Base-by-base conservation (phyloP, 2,329 filamentous ascomycete species). In the Aspergillus flavus region DNA sequence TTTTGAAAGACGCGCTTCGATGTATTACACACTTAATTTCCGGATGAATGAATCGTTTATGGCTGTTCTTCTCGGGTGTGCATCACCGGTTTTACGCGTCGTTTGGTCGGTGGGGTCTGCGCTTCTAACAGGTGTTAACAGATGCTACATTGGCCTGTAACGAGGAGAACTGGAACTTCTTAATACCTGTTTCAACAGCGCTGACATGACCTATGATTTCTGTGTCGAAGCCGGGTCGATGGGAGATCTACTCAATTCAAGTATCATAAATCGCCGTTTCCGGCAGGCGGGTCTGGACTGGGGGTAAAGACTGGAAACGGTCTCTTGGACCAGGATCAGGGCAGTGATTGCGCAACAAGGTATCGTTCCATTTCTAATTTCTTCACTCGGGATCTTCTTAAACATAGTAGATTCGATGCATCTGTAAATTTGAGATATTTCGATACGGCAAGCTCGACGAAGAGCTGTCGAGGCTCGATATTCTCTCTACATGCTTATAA, bases 111-210 rank as follows among this genome's bases (percentile, higher is more conserved):
- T 19, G 6, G 36, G 36, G 16, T 4, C 16, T 6, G 16, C 4
- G 80, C 32, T 16, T 58, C 10, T 6, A 36, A 16, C 21, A 30
- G 12, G 45, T 4, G 14, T n/a, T 52, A 6, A 19, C 14, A 32
- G 10, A 19, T 34, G 28, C 28, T n/a, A 52, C 48, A 32, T 11
- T 34, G 16, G n/a, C 48, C 10, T 14, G 48, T 30, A n/a, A 52
- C 48, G 28, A 52, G 28, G 9, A 12, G 9, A 32, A 4, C 7
- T 21, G 4, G 48, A 52, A 3, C 9, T 3, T 16, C 23, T 2
- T 3, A 19, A 16, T 10, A 6, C 6, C 16, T 16, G 12, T n/a
- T 50, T 50, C 14, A 19, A 6, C 28, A 5, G 28, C 1, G 0
- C 2, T 32, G 0, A n/a, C n/a, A 10, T 0, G 2, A 2, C 5